phyloP scores from a whole-genome alignment of 1,284 basidiomycete species.

The Apiotrichum sp. region DNA sequence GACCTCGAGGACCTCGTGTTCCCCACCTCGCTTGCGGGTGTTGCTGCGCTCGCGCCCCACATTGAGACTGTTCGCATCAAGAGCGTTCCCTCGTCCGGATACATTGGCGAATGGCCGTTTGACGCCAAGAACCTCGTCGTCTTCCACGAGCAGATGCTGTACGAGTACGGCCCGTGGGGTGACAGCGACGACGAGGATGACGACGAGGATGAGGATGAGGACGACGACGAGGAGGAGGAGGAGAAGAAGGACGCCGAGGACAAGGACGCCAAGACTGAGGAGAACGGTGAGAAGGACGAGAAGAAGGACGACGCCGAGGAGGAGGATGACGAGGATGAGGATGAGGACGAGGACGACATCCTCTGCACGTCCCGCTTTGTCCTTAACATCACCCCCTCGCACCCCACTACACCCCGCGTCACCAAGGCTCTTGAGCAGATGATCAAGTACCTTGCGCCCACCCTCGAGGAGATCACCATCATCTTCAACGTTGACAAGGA shows the following conservation, averaged over 20 bases:
- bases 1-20: conserved; percentile 5
- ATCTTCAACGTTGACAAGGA: conserved; percentile 4
- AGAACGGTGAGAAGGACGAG: background rate
- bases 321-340: background rate
- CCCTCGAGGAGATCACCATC: background rate
- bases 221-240: background rate
- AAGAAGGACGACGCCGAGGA: background rate
- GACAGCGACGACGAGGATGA: conserved; percentile 2
- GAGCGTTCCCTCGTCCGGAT: background rate
- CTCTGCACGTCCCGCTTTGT: conserved; percentile 1
- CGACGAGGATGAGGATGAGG: background rate
- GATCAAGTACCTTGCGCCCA: background rate
- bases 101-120: conserved; percentile 1
- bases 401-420: conserved; percentile 1
- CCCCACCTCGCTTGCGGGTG: background rate
- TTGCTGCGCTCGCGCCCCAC: background rate
- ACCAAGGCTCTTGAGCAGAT: conserved; percentile 5
- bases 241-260: background rate
- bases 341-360: background rate
- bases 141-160: background rate
- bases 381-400: conserved; percentile 1
- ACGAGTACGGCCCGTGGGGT: conserved; percentile 1
- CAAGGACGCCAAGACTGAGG: background rate
- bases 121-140: background rate
- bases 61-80: conserved; percentile 1